Base-by-base conservation (phyloP, 2,329 filamentous ascomycete genomes). In the Fusarium anguioides region DNA sequence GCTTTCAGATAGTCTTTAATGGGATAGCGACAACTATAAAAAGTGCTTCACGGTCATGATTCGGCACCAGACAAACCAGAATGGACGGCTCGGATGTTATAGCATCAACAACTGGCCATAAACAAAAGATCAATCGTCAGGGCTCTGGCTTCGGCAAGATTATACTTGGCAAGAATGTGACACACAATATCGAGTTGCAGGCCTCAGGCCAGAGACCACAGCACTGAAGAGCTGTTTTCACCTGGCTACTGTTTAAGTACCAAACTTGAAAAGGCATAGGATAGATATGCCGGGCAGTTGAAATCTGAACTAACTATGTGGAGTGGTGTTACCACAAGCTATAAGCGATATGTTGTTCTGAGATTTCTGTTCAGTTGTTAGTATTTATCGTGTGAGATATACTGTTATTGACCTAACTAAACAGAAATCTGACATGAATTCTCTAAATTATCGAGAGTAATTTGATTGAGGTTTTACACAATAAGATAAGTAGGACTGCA, bases 91-190 rank as follows among this genome's bases (percentile, higher is more conserved):
- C 21, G 4, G 29, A 29, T 2, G 20, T 12, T 8, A 6, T 33
- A n/a, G 9, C 8, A 2, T 18, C 39, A 6, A 15, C 40, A 2
- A 15, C 20, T 1, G 21, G 27, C 10, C 49, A 46, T 1, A 52
- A 18, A 36, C n/a, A n/a, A 52, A 52, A 7, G 39, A n/a, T n/a
- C 6, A 29, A 52, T n/a, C 49, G 40, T n/a, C 49, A 52, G 10
- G 20, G 49, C 4, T 52, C 46, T 2, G 36, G 14, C 4, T 52
- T 52, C 2, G 36, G 14, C 23, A 52, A 52, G 40, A 46, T 52
- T 10, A 21, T n/a, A 11, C 2, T 8, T 1, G 1, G 4, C 4
- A 52, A 26, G 17, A 46, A 14, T 23, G 40, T 35, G n/a, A 21
- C n/a, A 15, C 3, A 26, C 1, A 20, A 45, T 10, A 52, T 52